Percentiles rank a stretch among this genome's conserved stretches.
Conservation (phyloP, 106 monocot species). For the Dioscorea dumetorum region DNA sequence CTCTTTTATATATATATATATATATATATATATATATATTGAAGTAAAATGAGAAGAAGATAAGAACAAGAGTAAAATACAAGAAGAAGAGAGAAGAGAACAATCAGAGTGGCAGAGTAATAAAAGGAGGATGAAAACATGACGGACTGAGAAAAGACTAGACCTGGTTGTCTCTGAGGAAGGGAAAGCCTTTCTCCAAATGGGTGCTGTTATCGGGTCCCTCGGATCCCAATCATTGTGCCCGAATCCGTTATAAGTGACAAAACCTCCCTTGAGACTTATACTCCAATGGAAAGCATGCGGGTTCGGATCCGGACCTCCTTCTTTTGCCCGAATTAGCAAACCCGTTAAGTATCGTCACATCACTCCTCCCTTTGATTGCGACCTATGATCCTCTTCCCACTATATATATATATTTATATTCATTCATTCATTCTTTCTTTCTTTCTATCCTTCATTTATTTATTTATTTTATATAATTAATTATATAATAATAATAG, state of each 20-base stretch:
- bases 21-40: too few species aligned
- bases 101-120: neutral
- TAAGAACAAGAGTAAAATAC: neutral
- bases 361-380: neutral
- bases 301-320: neutral
- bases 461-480: too few species aligned
- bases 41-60: neutral
- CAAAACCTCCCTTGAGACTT: neutral
- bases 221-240: slow-evolving; percentile 9
- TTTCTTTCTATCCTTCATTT: too few species aligned
- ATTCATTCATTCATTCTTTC: too few species aligned
- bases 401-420: neutral
- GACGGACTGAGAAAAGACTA: too few species aligned
- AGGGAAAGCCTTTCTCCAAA: neutral
- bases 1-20: too few species aligned
- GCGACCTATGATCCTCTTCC: neutral
- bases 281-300: neutral
- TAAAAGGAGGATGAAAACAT: neutral
- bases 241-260: slow-evolving; percentile 6
- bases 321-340: neutral
- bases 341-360: neutral
- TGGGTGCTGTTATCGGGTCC: neutral
- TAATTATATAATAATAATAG: too few species aligned
- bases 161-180: neutral
- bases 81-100: neutral